These are phyloP conservation scores for Aspergillus bombycis DNA, from an alignment of 2,329 filamentous ascomycete species.

Conservation along the genomic window DNA sequence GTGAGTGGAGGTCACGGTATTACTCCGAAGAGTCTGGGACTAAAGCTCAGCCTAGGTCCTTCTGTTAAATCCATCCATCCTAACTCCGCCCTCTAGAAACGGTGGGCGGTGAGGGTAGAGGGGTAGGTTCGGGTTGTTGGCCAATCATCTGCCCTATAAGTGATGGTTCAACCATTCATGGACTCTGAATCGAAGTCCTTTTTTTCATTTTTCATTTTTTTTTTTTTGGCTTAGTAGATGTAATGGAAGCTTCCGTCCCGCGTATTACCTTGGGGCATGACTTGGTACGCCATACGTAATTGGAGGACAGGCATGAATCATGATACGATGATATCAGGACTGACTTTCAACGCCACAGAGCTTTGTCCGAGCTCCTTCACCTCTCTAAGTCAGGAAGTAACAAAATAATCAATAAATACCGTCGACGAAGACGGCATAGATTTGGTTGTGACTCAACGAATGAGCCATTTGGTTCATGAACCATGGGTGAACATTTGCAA, in stretches of 20 bases:
- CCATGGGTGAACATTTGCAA: background rate
- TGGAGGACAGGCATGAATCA: background rate
- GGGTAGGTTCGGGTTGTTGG: background rate
- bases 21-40: too few species aligned
- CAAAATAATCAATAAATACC: background rate
- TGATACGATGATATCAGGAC: constrained; percentile 5
- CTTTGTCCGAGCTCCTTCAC: background rate
- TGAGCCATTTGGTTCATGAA: background rate
- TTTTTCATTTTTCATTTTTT: too few species aligned
- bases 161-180: background rate
- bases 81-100: constrained; percentile 11
- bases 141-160: background rate
- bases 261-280: background rate
- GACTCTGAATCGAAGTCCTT: too few species aligned
- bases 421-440: background rate
- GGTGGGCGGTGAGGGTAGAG: constrained; percentile 11
- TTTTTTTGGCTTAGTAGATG: background rate
- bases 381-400: background rate
- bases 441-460: background rate
- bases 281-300: background rate
- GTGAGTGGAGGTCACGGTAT: too few species aligned
- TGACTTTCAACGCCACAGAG: background rate
- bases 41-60: too few species aligned
- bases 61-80: background rate
- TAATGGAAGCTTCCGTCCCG: background rate